phyloP scores from a whole-genome alignment of 1,284 basidiomycete genomes.

The Porodaedalea pini region DNA sequence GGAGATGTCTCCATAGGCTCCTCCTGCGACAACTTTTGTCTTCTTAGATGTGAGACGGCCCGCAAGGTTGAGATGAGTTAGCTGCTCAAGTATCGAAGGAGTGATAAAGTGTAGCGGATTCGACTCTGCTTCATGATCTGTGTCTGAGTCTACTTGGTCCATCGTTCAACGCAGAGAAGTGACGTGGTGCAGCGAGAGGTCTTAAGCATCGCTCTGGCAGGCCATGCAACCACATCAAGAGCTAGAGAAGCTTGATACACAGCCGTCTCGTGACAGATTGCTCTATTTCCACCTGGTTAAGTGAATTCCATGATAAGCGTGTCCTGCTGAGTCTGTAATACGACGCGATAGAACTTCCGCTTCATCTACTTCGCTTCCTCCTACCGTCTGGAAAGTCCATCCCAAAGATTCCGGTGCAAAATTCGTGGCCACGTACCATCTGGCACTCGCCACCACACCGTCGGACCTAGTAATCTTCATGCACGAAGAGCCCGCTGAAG shows the following conservation, averaged over 20 bases:
- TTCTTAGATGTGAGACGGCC: not conserved
- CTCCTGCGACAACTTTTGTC: not conserved
- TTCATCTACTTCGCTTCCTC: not conserved
- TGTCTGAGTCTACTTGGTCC: not conserved
- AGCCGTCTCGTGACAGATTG: no score
- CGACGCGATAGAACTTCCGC: no score
- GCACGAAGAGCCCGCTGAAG: constrained; percentile 63
- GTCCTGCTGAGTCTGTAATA: no score
- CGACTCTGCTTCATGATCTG: not conserved
- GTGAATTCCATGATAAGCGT: no score
- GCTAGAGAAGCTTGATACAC: no score
- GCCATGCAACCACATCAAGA: no score
- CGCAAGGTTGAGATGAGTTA: not conserved
- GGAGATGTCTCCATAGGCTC: constrained; percentile 3
- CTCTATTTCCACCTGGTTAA: no score
- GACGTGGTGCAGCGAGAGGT: no score
- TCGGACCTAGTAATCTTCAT: constrained; percentile 29
- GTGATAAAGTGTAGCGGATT: not conserved
- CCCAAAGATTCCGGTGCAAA: not conserved
- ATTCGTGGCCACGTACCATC: constrained; percentile 11
- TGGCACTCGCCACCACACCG: constrained; percentile 4
- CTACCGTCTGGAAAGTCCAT: constrained; percentile 12
- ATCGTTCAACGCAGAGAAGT: no score
- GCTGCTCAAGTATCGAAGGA: not conserved
- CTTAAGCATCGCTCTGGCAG: no score